Conservation (phyloP, 768 basidiomycete genomes). For the Pluteus cervinus region DNA sequence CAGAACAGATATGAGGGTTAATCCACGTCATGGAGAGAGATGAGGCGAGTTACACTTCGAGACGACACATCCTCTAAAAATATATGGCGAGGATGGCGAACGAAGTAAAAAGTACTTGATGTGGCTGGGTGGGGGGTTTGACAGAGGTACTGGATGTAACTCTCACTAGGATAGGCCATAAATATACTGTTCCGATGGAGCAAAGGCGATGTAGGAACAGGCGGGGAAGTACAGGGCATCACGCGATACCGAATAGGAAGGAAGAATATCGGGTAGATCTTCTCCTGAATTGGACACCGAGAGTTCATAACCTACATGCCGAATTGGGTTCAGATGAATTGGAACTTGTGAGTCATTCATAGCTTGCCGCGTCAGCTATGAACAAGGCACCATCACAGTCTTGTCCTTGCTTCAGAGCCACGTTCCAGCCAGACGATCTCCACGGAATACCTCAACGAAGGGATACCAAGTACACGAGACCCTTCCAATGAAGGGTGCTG, state of each 20-base stretch:
- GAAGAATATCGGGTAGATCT: slow-evolving; percentile 15
- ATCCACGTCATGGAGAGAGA: slow-evolving; percentile 4
- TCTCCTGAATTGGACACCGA: no score
- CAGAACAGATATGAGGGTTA: slow-evolving; percentile 8
- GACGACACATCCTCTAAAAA: slow-evolving; percentile 41
- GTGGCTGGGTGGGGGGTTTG: slow-evolving; percentile 6
- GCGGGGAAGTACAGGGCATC: slow-evolving; percentile 18
- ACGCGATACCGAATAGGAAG: slow-evolving; percentile 24
- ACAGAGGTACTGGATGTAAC: slow-evolving; percentile 13
- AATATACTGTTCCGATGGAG: slow-evolving; percentile 21
- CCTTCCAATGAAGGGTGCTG: no score
- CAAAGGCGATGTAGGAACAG: slow-evolving; percentile 15
- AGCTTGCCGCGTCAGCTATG: no score
- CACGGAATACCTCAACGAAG: no score
- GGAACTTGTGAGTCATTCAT: no score
- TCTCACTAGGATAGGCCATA: slow-evolving; percentile 14
- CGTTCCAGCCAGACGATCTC: no score
- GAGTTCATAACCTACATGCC: no score
- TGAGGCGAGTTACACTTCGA: slow-evolving; percentile 43
- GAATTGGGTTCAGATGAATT: no score
- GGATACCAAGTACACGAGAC: no score
- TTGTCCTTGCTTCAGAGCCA: no score
- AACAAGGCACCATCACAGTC: no score
- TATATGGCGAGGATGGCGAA: slow-evolving; percentile 5
- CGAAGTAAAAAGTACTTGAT: no score